Evolutionary conservation across 192 early-diverging fungal species (phyloP), one percentile per base, ranked within the genome.

Genomic region (Coemansia biformis): DNA sequence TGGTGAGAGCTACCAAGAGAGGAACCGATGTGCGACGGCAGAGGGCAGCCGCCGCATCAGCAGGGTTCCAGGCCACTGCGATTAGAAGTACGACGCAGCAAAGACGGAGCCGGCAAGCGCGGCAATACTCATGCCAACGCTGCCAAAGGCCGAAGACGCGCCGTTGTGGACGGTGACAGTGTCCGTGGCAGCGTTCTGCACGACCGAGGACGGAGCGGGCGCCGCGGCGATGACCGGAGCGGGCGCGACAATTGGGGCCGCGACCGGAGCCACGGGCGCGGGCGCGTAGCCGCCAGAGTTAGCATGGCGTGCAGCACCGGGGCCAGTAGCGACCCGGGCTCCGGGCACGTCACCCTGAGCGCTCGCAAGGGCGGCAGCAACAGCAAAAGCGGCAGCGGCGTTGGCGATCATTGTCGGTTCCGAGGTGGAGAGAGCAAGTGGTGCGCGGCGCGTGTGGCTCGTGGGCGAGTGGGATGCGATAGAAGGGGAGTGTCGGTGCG

Each of bases 171-270:
- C 28, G 17, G 63, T 59, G 14, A 45, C 50, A 0, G 63, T 66
- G 26, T 49, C 47, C 7, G 63, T 66, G 34, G 49, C 63, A 33
- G 63, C 63, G 38, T 66, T 66, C 47, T 66, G 63, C 12, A 66
- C 51, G 17, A 66, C 46, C n/a, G n/a, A n/a, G n/a, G n/a, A n/a
- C n/a, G n/a, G n/a, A 21, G 46, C 21, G 15, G 46, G 43, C 9
- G 63, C 42, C 16, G 49, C 58, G 4, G 31, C 35, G n/a, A 49
- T 33, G 8, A 53, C 34, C 1, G 46, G 39, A 2, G 51, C 51
- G 5, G 56, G 64, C 42, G 48, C 45, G 17, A 38, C 40, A 13
- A 59, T 54, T 10, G 50, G 30, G 47, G 64, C 57, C 0, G 42
- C 57, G 17, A 57, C 59, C 28, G 59, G n/a, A n/a, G n/a, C n/a